Percentiles rank a stretch among this genome's conserved stretches.
phyloP scores from a whole-genome alignment of 495 filamentous ascomycete genomes.

The Hypoxylon subgilvum region DNA sequence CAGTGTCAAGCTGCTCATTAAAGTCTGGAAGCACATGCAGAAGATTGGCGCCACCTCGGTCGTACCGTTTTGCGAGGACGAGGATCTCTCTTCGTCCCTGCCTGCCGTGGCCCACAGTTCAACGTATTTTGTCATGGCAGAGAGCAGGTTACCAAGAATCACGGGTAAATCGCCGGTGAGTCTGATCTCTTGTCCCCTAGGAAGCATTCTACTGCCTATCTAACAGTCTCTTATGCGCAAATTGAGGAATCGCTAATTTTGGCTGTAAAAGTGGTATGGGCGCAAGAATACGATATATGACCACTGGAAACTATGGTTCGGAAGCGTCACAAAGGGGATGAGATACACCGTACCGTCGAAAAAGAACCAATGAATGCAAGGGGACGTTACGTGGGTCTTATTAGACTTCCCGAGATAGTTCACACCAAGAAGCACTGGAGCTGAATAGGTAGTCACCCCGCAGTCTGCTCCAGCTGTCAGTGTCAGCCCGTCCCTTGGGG shows the following conservation, averaged over 20 bases:
- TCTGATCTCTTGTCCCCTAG: background rate
- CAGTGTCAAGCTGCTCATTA: constrained; percentile 41
- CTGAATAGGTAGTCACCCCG: no score
- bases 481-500: no score
- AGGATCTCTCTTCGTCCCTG: constrained; percentile 14
- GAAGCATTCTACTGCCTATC: no score
- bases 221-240: background rate
- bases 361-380: constrained; percentile 7
- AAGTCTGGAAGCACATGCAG: constrained; percentile 48
- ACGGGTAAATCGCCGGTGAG: constrained; percentile 44
- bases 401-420: no score
- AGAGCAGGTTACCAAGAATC: constrained; percentile 40
- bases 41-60: constrained; percentile 41
- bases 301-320: constrained; percentile 33
- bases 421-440: no score
- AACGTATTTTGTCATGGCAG: constrained; percentile 43
- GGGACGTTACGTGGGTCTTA: no score
- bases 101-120: constrained; percentile 41
- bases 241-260: constrained; percentile 1
- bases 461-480: no score
- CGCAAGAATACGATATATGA: constrained; percentile 39
- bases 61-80: constrained; percentile 32
- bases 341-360: constrained; percentile 33
- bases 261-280: constrained; percentile 36
- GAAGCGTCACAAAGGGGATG: constrained; percentile 41